Conservation (phyloP, 1,284 basidiomycete species). For the Trichosporon sp. region DNA sequence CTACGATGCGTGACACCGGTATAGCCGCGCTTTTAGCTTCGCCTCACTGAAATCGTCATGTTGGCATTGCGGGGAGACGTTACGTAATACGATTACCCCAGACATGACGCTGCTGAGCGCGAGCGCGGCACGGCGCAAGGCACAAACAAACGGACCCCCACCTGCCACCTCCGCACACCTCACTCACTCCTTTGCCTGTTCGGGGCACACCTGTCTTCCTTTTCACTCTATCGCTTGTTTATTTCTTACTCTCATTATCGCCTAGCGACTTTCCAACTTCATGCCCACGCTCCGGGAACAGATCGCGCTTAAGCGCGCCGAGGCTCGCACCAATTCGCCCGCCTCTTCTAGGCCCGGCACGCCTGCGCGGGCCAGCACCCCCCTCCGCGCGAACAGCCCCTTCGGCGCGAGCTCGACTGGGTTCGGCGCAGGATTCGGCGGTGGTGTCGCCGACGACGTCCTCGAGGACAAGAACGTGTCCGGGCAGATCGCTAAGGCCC, state of each 20-base stretch:
- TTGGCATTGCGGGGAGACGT: background rate
- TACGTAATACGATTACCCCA: background rate
- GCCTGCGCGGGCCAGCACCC: background rate
- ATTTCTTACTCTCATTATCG: background rate
- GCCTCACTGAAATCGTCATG: background rate
- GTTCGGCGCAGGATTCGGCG: slow-evolving; percentile 1
- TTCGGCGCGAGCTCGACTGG: background rate
- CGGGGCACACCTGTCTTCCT: background rate
- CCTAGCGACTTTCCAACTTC: background rate
- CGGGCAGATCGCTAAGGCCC: slow-evolving; percentile 44
- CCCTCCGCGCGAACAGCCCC: slow-evolving; percentile 5
- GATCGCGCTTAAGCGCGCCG: slow-evolving; percentile 48
- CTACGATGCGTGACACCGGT: background rate
- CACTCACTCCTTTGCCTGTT: background rate
- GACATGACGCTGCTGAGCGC: background rate
- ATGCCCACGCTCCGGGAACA: slow-evolving; percentile 42
- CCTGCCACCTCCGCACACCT: background rate
- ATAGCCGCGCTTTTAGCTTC: background rate
- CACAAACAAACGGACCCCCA: slow-evolving; percentile 3
- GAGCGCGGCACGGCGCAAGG: slow-evolving; percentile 10
- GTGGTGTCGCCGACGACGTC: slow-evolving; percentile 26
- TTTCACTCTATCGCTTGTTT: background rate
- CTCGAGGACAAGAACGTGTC: slow-evolving; percentile 44
- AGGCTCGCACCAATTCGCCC: slow-evolving; percentile 34
- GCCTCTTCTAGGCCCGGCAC: slow-evolving; percentile 16